Evolutionary conservation across 2,329 filamentous ascomycete species (phyloP), one percentile per base, ranked within the genome.

Genomic region (Elsinoe fawcettii): DNA sequence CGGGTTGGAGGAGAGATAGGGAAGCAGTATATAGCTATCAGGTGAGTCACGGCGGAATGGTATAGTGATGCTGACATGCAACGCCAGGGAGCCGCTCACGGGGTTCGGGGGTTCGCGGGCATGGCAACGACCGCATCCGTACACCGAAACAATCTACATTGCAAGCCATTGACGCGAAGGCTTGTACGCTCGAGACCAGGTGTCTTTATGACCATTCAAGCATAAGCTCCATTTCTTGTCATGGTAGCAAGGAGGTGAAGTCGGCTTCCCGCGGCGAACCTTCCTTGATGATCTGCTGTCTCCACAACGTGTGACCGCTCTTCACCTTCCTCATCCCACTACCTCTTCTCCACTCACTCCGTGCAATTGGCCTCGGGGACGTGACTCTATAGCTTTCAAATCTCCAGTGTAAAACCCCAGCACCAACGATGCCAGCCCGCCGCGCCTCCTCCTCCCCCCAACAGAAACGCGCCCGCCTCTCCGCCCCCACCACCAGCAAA

Each of bases 401-500:
- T 9, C 41, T 14, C 39, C 39, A 9, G 2, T 25, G 2, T 2
- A 46, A 12, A 3, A 8, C 2, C 16, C n/a, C 18, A 12, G 14
- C 9, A 4, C 20, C 41, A 12, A 27, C 11, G 11, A 46, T 46
- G 41, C 41, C 41, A 25, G 18, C 41, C 41, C 41, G 41, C 41
- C 41, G 41, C 41, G 16, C 41, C 41, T 46, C 41, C 41, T 14
- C 41, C 41, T 46, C 41, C 20, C 41, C 41, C 8, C 41, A 46
- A 25, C 41, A 46, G n/a, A 46, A 46, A 25, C 41, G 41, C 41
- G 41, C 46, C 46, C 46, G 25, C 46, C 25, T 34, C 46, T 51
- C 46, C 25, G 16, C 39, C 7, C 25, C 25, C 23, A 22, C 46
- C 46, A 12, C 25, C 46, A 34, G 16, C 23, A 30, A 30, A 2